Evolutionary conservation across 768 basidiomycete genomes (phyloP), one percentile per base, ranked within the genome.

Genomic region (Pleurotus tuber-regium): DNA sequence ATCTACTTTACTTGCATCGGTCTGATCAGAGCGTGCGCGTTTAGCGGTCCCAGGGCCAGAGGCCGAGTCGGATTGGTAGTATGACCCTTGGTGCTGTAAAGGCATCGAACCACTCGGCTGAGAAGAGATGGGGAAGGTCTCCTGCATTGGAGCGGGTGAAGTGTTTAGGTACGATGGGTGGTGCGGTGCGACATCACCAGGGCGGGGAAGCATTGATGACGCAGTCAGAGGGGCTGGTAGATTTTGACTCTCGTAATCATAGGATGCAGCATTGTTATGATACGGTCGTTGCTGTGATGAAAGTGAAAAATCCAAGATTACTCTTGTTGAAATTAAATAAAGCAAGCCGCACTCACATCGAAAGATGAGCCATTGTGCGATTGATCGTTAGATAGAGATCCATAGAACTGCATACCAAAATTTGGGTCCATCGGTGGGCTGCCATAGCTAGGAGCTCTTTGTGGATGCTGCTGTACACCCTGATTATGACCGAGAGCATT

Each of bases 1-100:
- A 1, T 75, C 72, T 10, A 64, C 64, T 39, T 54, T 65, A 7
- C 36, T 44, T 9, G 71, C 65, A n/a, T 73, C 70, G 2, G 64
- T 57, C 30, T 61, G 61, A 21, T 51, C 46, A 21, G 46, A 54
- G 35, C 71, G 74, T 24, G 59, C 65, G 11, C 76, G 67, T 60
- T 79, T 79, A 5, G 61, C 30, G 25, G 68, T 66, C 12, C 62
- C 63, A 50, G 56, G 53, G 42, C 59, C 14, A 38, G 53, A 42
- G 10, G 42, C 48, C 14, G 58, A 39, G 23, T 42, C 25, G n/a
- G 54, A 26, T 10, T 54, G 44, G 31, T 60, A 61, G 39, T 62
- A 66, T 36, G 63, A 59, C 11, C 60, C 24, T 31, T 55, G 54
- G 40, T 61, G 63, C 4, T 28, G 44, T 44, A 55, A 55, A 43